These are phyloP conservation scores for Mesembryanthemum crystallinum DNA, from an alignment of 148 eudicot genomes.

Conservation along the genomic window DNA sequence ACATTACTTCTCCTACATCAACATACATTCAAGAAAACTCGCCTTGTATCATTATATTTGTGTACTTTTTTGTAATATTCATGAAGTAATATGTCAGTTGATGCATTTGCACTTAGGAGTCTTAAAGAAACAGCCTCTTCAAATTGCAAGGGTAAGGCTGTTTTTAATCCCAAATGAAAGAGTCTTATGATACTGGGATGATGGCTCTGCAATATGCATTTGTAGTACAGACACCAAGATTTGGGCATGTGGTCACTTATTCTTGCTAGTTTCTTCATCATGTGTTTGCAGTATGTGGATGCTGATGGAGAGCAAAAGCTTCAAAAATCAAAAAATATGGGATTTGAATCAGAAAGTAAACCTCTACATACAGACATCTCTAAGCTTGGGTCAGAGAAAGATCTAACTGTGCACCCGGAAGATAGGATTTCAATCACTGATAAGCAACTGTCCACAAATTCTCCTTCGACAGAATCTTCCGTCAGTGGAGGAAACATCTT, in stretches of 20 bases:
- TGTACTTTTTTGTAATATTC: no score
- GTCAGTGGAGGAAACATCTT: slow-evolving; percentile 23
- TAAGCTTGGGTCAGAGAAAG: slow-evolving; percentile 13
- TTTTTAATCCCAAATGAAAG: background rate
- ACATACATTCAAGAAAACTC: background rate
- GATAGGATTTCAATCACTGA: slow-evolving; percentile 17
- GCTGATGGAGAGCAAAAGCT: slow-evolving; percentile 33
- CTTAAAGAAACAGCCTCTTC: background rate
- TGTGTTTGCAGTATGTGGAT: slow-evolving; percentile 42
- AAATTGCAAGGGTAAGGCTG: background rate
- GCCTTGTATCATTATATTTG: no score
- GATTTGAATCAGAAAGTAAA: slow-evolving; percentile 12
- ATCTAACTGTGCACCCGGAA: slow-evolving; percentile 16
- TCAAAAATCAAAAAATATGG: slow-evolving; percentile 23
- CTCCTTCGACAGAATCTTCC: slow-evolving; percentile 20
- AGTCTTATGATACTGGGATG: background rate
- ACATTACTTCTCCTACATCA: background rate
- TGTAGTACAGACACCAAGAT: background rate
- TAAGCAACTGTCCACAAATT: slow-evolving; percentile 22
- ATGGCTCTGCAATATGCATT: background rate
- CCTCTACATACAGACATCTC: slow-evolving; percentile 13
- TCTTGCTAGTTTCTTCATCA: background rate
- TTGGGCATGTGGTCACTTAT: background rate
- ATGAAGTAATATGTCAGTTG: background rate
- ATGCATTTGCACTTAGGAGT: background rate